Conservation (phyloP, 2,329 filamentous ascomycete species). For the Botryotinia narcissicola region DNA sequence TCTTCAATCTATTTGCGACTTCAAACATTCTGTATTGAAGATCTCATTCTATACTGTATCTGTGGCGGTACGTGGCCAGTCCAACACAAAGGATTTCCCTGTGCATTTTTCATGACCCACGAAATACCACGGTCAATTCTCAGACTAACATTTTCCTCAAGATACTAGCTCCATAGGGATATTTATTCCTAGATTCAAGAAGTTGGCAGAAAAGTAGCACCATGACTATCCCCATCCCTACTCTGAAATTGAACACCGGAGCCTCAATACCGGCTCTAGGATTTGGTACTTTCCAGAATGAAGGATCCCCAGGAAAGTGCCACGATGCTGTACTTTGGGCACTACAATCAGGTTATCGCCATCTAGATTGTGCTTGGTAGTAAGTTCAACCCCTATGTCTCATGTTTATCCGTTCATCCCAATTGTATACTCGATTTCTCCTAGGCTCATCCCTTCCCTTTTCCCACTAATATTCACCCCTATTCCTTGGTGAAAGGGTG, state of each 20-base stretch:
- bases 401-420: constrained; percentile 10
- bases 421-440: constrained; percentile 36
- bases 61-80: background rate
- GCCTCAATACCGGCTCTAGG: constrained; percentile 43
- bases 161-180: background rate
- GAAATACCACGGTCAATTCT: background rate
- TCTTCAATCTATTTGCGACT: constrained; percentile 10
- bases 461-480: background rate
- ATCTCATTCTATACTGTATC: background rate
- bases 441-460: background rate
- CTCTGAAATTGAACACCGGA: constrained; percentile 38
- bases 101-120: background rate
- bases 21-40: background rate
- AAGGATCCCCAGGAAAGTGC: constrained; percentile 42
- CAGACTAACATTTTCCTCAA: background rate
- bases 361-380: constrained; percentile 71
- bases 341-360: constrained; percentile 62
- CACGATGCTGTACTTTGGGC: constrained; percentile 53
- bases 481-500: background rate
- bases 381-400: constrained; percentile 24
- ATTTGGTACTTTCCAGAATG: constrained; percentile 41
- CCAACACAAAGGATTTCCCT: background rate
- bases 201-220: background rate
- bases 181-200: constrained; percentile 7
- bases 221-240: constrained; percentile 15